Evolutionary conservation across 2,329 filamentous ascomycete genomes (phyloP), one percentile per base, ranked within the genome.

Genomic region (Bipolaris bicolor): DNA sequence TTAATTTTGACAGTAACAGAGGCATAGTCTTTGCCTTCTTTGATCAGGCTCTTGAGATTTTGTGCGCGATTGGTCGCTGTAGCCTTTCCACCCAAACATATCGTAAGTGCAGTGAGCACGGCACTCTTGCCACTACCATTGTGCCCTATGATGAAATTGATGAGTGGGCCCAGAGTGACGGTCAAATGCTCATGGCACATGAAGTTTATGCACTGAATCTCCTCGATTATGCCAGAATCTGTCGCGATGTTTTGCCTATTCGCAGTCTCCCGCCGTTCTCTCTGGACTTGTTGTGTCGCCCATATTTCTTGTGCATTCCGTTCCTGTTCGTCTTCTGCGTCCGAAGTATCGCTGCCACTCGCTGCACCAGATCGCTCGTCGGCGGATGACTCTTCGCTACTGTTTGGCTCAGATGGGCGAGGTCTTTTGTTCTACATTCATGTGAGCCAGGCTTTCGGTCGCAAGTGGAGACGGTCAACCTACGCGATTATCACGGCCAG

Each of bases 91-190:
- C 95, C 95, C n/a, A 99, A 82, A 70, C 95, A 98, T 33, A 99
- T 83, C 0, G 92, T 97, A 63, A 99, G 86, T 4, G 92, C 95
- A 0, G 95, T 98, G 26, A 99, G 80, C 13, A 98, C 90, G 2
- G 95, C 95, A 75, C 95, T 99, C 80, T 99, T 99, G 34, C 95
- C 95, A 73, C 94, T 98, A 31, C 95, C 95, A 73, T 99, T 99
- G 76, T 97, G 92, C 15, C 95, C 95, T 53, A 97, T 93, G 60
- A 99, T 93, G 77, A 99, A 99, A 77, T 99, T 99, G 76, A 99
- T 96, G 36, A 97, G 81, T 0, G 95, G 95, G 0, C 95, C 95
- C n/a, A 99, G 82, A 55, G 90, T 85, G 58, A 96, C 90, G 41
- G 89, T 86, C 16, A 98, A 84, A 53, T 89, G 88, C 43, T 87